Conservation (phyloP, 1,284 basidiomycete species). For the Ceratobasidium sp. region DNA sequence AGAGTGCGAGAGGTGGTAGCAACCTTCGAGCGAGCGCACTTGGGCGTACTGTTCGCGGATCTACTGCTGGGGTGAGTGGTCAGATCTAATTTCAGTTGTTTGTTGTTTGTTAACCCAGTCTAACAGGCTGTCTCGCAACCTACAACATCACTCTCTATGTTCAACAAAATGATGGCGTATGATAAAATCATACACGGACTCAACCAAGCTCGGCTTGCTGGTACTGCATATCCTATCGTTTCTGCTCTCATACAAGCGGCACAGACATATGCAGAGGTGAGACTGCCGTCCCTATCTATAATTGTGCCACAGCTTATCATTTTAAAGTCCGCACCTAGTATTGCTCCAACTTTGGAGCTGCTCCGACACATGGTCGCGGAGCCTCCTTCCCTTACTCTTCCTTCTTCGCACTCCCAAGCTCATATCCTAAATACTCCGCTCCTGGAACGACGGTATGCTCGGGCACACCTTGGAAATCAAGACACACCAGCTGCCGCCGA, state of each 20-base stretch:
- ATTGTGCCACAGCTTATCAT: background rate
- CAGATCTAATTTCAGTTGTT: background rate
- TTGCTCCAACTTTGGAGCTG: conserved; percentile 75
- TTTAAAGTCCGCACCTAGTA: conserved; percentile 28
- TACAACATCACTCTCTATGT: conserved; percentile 77
- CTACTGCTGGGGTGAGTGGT: conserved; percentile 42
- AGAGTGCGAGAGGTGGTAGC: conserved; percentile 46
- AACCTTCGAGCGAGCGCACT: conserved; percentile 47
- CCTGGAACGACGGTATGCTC: conserved; percentile 77
- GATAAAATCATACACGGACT: conserved; percentile 80
- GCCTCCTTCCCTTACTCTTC: conserved; percentile 66
- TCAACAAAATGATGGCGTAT: conserved; percentile 96
- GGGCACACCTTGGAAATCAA: conserved; percentile 74
- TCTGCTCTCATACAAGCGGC: conserved; percentile 75
- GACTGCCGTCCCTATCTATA: conserved; percentile 50
- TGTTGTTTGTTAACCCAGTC: conserved; percentile 36
- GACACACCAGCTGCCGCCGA: conserved; percentile 71
- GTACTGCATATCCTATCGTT: conserved; percentile 77
- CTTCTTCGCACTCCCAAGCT: conserved; percentile 77
- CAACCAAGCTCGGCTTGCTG: conserved; percentile 76
- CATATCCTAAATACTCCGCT: conserved; percentile 79
- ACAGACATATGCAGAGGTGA: conserved; percentile 66
- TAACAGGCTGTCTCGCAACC: conserved; percentile 47
- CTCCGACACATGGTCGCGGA: conserved; percentile 76
- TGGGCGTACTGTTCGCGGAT: conserved; percentile 44